Base-by-base conservation (phyloP, 371 early-diverging fungal genomes). In the Synchytrium microbalum region DNA sequence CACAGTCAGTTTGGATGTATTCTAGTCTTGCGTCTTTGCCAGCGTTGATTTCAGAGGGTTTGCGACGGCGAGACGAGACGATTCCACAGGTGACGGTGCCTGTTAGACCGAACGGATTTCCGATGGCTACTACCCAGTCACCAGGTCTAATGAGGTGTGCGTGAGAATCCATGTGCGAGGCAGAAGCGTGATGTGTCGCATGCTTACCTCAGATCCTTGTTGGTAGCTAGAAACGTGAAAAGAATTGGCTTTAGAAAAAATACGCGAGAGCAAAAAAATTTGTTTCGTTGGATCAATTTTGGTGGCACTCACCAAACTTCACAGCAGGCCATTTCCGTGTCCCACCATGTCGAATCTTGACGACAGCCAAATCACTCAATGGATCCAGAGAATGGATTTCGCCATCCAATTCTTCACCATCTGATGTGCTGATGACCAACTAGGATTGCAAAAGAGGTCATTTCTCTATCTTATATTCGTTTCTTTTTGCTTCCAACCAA, bases 31-130 rank as follows among this genome's bases (percentile, higher is more conserved):
- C 56, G 24, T n/a, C 25, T 55, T 59, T 28, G 32, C 24, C 46
- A 27, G 66, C 61, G 16, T 74, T 72, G 32, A 77, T 73, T 56
- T 76, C 76, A 13, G 29, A 60, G 54, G 26, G 56, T 54, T 63
- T 60, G 19, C 77, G 64, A 16, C 67, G 57, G 1, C 62, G 32
- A 1, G 78, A 77, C 2, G 75, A 75, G 2, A 77, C 62, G 3
- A 77, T 62, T 14, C 74, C 76, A 3, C 68, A 69, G 1, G 78
- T 77, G 24, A 78, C 75, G 1, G 79, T 78, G 62, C 72, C 72
- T 26, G 67, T 67, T 16, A 78, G 64, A 13, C 79, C 79, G 60
- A 78, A 71, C 2, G 79, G 76, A 19, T 67, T 71, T 16, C 79
- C 79, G 28, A 78, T 70, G 19, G 76, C 69, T n/a, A 75, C 58